These are phyloP conservation scores for Alternaria ventricosa DNA, from an alignment of 2,329 filamentous ascomycete species.

Conservation along the genomic window DNA sequence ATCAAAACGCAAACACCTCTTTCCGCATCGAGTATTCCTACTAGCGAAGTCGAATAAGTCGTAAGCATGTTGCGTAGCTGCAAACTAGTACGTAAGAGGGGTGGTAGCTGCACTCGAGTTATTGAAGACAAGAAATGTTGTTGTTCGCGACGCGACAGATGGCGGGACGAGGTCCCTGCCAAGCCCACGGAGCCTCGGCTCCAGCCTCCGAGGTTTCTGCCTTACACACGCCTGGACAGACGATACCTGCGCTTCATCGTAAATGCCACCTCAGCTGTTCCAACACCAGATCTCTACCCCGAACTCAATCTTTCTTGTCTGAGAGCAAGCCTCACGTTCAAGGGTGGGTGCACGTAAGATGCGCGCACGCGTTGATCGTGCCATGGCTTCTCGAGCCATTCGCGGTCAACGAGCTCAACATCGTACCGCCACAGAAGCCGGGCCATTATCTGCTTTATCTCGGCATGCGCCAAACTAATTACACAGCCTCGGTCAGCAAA, in stretches of 20 bases:
- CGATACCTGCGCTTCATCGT: not conserved
- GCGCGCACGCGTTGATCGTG: slow-evolving; percentile 3
- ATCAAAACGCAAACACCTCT: not conserved
- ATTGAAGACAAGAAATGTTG: not conserved
- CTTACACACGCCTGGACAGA: not conserved
- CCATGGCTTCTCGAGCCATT: not conserved
- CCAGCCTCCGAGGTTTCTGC: not conserved
- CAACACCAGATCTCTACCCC: not conserved
- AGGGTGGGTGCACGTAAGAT: slow-evolving; percentile 3
- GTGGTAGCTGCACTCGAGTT: not conserved
- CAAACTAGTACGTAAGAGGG: not conserved
- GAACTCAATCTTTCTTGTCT: not conserved
- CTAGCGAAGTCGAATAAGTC: not conserved
- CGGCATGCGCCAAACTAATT: not conserved
- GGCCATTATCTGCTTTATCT: slow-evolving; percentile 6
- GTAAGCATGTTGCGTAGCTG: not conserved
- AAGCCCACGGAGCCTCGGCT: not conserved
- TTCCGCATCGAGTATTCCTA: not conserved
- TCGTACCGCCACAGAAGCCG: slow-evolving; percentile 1
- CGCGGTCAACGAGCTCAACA: slow-evolving; percentile 1
- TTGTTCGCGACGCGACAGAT: not conserved
- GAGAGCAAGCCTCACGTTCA: not conserved
- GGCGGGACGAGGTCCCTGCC: not conserved
- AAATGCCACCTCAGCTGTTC: not conserved
- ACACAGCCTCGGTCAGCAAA: not conserved